Evolutionary conservation across 202 grass and related monocot genomes (phyloP), one percentile per base, ranked within the genome.

Genomic region (Saccharum hybrid): DNA sequence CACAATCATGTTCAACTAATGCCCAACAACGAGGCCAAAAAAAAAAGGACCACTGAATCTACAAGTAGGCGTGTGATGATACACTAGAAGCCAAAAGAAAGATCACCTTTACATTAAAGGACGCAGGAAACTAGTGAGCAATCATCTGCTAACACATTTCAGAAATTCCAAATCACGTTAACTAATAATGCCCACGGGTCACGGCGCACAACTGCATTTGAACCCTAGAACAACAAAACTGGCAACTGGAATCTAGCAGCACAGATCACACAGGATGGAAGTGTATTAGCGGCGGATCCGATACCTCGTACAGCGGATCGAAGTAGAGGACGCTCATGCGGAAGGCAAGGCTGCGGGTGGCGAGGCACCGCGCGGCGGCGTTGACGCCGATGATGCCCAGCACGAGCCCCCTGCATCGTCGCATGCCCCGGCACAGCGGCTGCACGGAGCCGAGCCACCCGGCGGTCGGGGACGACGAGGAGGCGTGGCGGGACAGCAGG

Each of bases 281-380:
- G 23, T 2, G 80, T 36, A 54, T 31, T 46, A 41, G 30, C 21
- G 48, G 79, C 21, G 57, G 64, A 90, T 92, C 76, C 71, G 14
- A 45, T 62, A 97, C 95, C 95, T 91, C 88, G 62, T 91, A 88
- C 26, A 88, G 81, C 48, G 93, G 88, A 93, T 98, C 95, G 83
- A 93, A 94, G 85, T 87, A 94, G 54, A 98, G 95, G 41, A 98
- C 95, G 59, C 87, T 91, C 90, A 97, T 97, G 37, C 92, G 83
- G 71, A 97, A 97, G 16, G 95, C 92, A 56, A 94, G 92, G 90
- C 95, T 94, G 42, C 95, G 85, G 13, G 92, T 93, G 71, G 90
- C 90, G 30, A 97, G 92, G 68, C 95, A 93, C 10, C 92, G 72
- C 19, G 95, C 92, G 18, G 92, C 90, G 63, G 92, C 92, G 5